Evolutionary conservation across 2,329 filamentous ascomycete genomes (phyloP).

Genomic region (Xylariomycetidae sp.): DNA sequence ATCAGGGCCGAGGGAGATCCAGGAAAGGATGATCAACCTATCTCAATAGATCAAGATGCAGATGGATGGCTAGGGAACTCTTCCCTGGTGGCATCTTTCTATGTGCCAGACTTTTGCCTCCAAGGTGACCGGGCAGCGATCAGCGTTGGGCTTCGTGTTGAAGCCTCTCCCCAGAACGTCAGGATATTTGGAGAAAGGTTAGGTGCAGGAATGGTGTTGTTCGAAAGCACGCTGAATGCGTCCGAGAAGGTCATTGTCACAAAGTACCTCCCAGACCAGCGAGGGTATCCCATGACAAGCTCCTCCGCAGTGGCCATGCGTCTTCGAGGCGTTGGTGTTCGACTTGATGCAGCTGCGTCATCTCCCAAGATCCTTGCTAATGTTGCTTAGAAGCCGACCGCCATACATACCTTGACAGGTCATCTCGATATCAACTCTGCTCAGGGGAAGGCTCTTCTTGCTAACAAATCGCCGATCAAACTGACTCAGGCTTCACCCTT

Average conservation of each 20-base stretch:
- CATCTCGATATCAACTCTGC: conserved; percentile 32
- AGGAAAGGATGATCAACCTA: conserved; percentile 25
- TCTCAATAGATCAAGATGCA: conserved; percentile 29
- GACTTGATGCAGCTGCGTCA: not conserved
- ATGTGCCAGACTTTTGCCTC: conserved; percentile 29
- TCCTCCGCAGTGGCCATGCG: too few relatives aligned
- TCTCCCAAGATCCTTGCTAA: conserved; percentile 10
- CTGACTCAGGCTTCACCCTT: conserved; percentile 34
- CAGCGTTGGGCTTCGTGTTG: conserved; percentile 27
- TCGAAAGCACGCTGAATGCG: too few relatives aligned
- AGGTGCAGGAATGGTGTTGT: too few relatives aligned
- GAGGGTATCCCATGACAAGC: conserved; percentile 7
- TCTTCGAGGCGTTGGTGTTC: not conserved
- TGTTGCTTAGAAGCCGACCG: too few relatives aligned
- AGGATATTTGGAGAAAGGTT: conserved; percentile 21
- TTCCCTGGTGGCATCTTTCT: conserved; percentile 35
- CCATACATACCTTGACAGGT: conserved; percentile 32
- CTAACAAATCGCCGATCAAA: conserved; percentile 31
- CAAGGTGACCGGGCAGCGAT: conserved; percentile 27
- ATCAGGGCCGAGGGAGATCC: conserved; percentile 19
- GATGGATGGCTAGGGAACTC: conserved; percentile 32
- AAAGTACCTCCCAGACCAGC: conserved; percentile 27
- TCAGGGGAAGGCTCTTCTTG: conserved; percentile 30
- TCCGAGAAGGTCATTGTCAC: conserved; percentile 30
- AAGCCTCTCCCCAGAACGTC: conserved; percentile 18